Conservation (phyloP, 352 stramenopile species). For the Pythium apleroticum region DNA sequence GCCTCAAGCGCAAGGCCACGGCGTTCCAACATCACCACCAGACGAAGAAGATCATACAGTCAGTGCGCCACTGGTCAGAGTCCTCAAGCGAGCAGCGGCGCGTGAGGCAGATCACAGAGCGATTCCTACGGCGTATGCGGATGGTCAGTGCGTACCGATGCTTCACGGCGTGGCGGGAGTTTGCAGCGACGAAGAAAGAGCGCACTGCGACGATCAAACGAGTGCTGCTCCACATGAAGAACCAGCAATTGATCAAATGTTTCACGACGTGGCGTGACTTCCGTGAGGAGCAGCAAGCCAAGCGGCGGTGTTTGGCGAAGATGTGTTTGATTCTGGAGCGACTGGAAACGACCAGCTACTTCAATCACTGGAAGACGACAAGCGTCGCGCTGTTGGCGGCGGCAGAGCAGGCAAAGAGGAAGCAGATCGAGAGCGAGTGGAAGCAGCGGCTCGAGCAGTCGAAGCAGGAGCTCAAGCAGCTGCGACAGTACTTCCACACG, state of each 20-base stretch:
- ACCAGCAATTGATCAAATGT: slow-evolving; percentile 27
- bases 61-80: slow-evolving; percentile 3
- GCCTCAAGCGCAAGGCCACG: not conserved
- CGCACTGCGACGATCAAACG: slow-evolving; percentile 28
- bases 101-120: slow-evolving; percentile 3
- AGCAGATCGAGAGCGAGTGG: slow-evolving; percentile 24
- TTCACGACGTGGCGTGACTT: slow-evolving; percentile 26
- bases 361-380: slow-evolving; percentile 11
- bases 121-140: slow-evolving; percentile 29
- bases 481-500: slow-evolving; percentile 11
- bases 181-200: slow-evolving; percentile 8
- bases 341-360: not conserved
- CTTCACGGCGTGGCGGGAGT: slow-evolving; percentile 56
- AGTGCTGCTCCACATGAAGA: slow-evolving; percentile 36
- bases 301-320: not conserved
- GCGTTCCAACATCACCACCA: not conserved
- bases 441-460: slow-evolving; percentile 25
- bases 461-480: slow-evolving; percentile 22
- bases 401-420: slow-evolving; percentile 11
- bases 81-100: not conserved
- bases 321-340: not conserved
- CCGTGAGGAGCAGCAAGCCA: not conserved
- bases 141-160: slow-evolving; percentile 39
- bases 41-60: not conserved
- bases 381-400: not conserved